Evolutionary conservation across 106 monocot genomes (phyloP), one percentile per base, ranked within the genome.

Genomic region (Triglochin maritima): DNA sequence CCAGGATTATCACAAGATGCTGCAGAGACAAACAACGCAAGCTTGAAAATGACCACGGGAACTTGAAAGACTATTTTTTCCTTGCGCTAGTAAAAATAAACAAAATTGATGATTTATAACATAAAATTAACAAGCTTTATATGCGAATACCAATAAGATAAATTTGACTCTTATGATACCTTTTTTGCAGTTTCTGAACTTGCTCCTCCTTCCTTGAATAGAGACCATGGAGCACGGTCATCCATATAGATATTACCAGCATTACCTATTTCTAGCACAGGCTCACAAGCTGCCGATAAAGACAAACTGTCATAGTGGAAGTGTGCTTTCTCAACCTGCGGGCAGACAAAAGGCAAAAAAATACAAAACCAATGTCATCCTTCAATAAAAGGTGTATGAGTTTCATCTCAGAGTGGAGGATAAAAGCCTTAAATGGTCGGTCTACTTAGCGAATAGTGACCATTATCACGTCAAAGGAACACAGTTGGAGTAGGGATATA

Each of bases 1-100:
- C 96, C 54, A 96, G 66, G 56, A 96, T 96, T 72, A 96, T 72
- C 50, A 96, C 96, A 74, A 96, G 88, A 64, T 91, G 90, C 96
- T 96, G 83, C 17, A 64, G 11, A 50, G 44, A 69, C 54, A 64
- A 46, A 59, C 14, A 75, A 59, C 45, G 10, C 9, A 29, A 14
- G 7, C 29, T 44, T 42, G 42, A 44, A 62, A 44, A 43, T 29
- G 41, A 57, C 55, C 55, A 13, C 29, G 46, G 9, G 41, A 56
- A 55, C 47, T 14, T 65, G 16, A 46, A 10, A 69, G 15, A 44
- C 3, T 50, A 51, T 66, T 14, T 4, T 17, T 50, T 47, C 6
- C 6, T 2, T 4, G 62, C 42, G 50, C 17, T 29, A 46, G 14
- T 59, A 59, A 16, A 14, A 3, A 59, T 7, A 59, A 17, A 59